These are phyloP conservation scores for Pseudonitzschia pungens DNA, from an alignment of 108 stramenopile genomes.

Conservation along the genomic window DNA sequence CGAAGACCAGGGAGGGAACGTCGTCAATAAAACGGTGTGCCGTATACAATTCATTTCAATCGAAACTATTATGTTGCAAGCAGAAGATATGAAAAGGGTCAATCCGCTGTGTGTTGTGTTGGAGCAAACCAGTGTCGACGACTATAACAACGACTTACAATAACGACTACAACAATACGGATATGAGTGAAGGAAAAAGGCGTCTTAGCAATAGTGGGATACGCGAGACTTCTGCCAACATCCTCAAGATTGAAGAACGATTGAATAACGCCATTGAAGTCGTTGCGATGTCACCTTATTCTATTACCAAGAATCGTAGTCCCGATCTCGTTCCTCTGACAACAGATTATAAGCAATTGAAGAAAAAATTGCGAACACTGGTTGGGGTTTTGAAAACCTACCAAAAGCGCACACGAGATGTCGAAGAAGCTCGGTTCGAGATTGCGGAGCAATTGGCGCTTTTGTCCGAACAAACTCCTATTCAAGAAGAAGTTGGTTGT, in stretches of 20 bases:
- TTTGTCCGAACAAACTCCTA: conserved; percentile 4
- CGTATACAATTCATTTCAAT: not conserved
- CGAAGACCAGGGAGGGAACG: not conserved
- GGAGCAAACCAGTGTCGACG: not conserved
- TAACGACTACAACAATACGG: not conserved
- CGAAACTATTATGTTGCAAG: not conserved
- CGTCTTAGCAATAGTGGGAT: not conserved
- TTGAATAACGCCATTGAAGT: conserved; percentile 15
- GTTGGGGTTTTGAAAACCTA: not conserved
- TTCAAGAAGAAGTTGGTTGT: conserved; percentile 10
- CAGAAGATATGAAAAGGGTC: not conserved
- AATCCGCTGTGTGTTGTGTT: not conserved
- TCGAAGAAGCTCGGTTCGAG: conserved; percentile 10
- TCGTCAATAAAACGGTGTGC: no score
- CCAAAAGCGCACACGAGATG: not conserved
- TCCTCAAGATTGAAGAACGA: conserved; percentile 17
- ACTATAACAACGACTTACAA: not conserved
- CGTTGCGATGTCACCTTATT: not conserved
- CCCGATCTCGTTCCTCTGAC: conserved; percentile 28
- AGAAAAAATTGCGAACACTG: conserved; percentile 7
- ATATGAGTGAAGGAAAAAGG: not conserved
- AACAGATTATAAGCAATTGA: conserved; percentile 25
- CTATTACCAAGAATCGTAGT: conserved; percentile 28
- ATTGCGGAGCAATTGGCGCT: conserved; percentile 7
- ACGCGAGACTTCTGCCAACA: not conserved